Conservation (phyloP, 192 early-diverging fungal species). For the Gorgonomyces haynaldii region DNA sequence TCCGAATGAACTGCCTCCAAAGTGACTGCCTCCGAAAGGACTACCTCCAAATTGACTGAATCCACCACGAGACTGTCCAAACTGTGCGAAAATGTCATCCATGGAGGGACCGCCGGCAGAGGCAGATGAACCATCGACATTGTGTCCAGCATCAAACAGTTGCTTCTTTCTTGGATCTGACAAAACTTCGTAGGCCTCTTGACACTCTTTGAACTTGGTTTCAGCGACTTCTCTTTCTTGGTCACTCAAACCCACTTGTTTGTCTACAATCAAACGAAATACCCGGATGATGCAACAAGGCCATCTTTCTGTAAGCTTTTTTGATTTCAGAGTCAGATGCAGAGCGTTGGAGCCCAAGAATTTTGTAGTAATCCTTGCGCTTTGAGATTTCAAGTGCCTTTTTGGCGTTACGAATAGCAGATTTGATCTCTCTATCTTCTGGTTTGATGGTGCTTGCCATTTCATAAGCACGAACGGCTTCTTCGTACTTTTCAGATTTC, state of each 20-base stretch:
- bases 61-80: too few relatives aligned
- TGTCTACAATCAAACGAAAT: conserved; percentile 38
- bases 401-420: conserved; percentile 48
- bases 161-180: conserved; percentile 72
- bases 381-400: conserved; percentile 54
- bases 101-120: conserved; percentile 32
- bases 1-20: too few relatives aligned
- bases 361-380: conserved; percentile 95
- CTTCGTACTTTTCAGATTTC: conserved; percentile 63
- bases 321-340: conserved; percentile 60
- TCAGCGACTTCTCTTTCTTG: conserved; percentile 48
- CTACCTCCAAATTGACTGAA: too few relatives aligned
- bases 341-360: conserved; percentile 61
- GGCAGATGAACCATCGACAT: conserved; percentile 58
- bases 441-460: conserved; percentile 46
- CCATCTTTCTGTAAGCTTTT: conserved; percentile 51
- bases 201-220: conserved; percentile 71
- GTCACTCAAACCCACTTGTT: conserved; percentile 57
- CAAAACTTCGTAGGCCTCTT: conserved; percentile 67
- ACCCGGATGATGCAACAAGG: conserved; percentile 76
- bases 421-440: conserved; percentile 41
- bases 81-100: too few relatives aligned
- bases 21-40: too few relatives aligned
- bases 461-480: conserved; percentile 69
- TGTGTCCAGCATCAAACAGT: conserved; percentile 67